Base-by-base conservation (phyloP, 2,329 filamentous ascomycete genomes). In the Orbilia javanica region DNA sequence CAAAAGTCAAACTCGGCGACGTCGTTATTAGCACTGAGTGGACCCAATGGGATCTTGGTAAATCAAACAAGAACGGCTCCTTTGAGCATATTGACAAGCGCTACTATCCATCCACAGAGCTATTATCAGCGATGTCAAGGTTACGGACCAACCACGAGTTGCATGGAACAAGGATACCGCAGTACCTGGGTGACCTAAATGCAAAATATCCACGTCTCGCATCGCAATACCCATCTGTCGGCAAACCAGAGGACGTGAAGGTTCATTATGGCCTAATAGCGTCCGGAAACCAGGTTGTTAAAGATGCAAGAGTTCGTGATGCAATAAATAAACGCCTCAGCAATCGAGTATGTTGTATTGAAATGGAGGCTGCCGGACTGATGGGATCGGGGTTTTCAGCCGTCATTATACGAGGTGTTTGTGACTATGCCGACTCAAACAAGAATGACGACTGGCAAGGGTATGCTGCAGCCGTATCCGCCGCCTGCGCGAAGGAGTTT, bases 1-100 rank as follows among this genome's bases (percentile, higher is more conserved):
- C 55, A 1, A 69, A 80, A 29, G 66, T 82, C 22, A 76, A 48
- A 39, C 34, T 68, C 13, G 64, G 64, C 2, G 64, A 68, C n/a
- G 64, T 69, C 4, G 65, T 69, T 1, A 36, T 69, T 25, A 46
- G 65, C 11, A 55, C 64, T 1, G 34, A 44, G 7, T 39, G 34
- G 31, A 18, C 36, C 4, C 46, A 67, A 11, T 69, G 65, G 65
- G 65, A 69, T 36, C 60, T 69, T 25, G 65, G 65, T 20, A 69
- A 69, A 34, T 2, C 50, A 1, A 36, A 39, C 13, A 7, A 10
- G 25, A 20, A 48, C 31, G 65, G 65, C 3, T 6, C 6, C 1
- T 69, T 69, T 36, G 27, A 55, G 18, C 22, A 20, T 6, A 69
- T n/a, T 6, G 50, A 36, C 7, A 22, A n/a, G 18, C 6, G 5